phyloP scores from a whole-genome alignment of 2,329 filamentous ascomycete genomes.

The Cytospora paraplurivora region DNA sequence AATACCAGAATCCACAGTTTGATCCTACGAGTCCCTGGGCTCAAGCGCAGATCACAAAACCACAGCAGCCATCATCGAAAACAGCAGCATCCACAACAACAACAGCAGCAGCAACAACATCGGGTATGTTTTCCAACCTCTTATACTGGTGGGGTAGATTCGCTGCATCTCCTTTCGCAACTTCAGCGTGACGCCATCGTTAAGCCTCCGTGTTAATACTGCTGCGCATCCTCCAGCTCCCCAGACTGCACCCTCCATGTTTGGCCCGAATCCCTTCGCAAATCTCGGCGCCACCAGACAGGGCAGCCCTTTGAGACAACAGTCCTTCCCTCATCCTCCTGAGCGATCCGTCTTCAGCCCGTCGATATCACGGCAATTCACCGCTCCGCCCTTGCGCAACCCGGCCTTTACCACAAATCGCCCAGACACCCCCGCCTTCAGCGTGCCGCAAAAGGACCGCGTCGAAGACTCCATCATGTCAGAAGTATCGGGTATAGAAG shows the following conservation, averaged over 20 bases:
- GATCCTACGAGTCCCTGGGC: constrained; percentile 15
- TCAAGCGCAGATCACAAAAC: background rate
- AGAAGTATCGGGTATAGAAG: constrained; percentile 60
- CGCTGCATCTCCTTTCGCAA: background rate
- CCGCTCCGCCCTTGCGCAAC: constrained; percentile 60
- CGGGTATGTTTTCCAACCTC: constrained; percentile 26
- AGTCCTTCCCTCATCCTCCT: constrained; percentile 41
- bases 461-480: constrained; percentile 56
- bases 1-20: constrained; percentile 12
- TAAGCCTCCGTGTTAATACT: background rate
- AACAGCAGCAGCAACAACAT: constrained; percentile 38
- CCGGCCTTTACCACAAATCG: constrained; percentile 50
- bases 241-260: background rate
- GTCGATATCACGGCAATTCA: constrained; percentile 44
- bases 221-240: background rate
- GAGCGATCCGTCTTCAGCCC: constrained; percentile 52
- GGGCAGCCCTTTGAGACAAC: constrained; percentile 40
- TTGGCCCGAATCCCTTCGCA: constrained; percentile 40
- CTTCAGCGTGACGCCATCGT: background rate
- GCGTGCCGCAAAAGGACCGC: constrained; percentile 58
- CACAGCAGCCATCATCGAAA: too few relatives aligned
- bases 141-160: background rate
- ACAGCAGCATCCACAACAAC: constrained; percentile 30
- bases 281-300: constrained; percentile 30
- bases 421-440: constrained; percentile 35